phyloP scores from a whole-genome alignment of 1,284 basidiomycete genomes.

The Rhodotorula sp. region DNA sequence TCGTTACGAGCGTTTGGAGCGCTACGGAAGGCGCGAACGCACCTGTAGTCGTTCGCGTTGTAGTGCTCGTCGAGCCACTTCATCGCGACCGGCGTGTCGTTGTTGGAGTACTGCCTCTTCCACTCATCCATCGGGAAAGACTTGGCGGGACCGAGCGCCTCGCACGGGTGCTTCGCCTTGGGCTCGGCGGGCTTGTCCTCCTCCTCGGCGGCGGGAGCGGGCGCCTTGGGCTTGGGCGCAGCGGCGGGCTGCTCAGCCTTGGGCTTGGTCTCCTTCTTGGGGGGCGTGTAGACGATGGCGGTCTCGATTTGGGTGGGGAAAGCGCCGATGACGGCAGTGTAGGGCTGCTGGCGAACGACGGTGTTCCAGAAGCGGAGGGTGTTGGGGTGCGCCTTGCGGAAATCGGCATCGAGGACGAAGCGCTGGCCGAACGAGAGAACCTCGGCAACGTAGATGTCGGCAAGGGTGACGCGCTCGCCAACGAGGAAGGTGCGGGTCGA shows the following conservation, averaged over 20 bases:
- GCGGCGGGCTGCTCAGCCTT: conserved; percentile 37
- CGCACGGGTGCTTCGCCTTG: conserved; percentile 91
- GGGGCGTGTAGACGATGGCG: conserved; percentile 67
- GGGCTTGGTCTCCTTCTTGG: conserved; percentile 65
- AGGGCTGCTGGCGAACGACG: conserved; percentile 70
- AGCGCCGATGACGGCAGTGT: conserved; percentile 56
- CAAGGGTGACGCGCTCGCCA: conserved; percentile 88
- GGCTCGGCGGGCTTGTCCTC: conserved; percentile 67
- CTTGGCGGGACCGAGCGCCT: conserved; percentile 48
- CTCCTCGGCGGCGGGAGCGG: conserved; percentile 66
- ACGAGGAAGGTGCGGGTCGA: conserved; percentile 83
- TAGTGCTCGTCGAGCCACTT: conserved; percentile 60
- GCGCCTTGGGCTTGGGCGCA: conserved; percentile 53
- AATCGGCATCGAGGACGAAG: conserved; percentile 60
- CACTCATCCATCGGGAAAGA: conserved; percentile 16
- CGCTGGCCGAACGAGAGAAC: no score
- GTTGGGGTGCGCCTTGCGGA: conserved; percentile 70
- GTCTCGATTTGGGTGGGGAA: conserved; percentile 65
- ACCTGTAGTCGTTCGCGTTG: conserved; percentile 63
- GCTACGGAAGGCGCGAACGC: neutral
- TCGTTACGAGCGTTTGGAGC: no score
- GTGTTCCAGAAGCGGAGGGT: conserved; percentile 66
- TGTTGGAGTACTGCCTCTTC: conserved; percentile 61
- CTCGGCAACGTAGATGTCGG: conserved; percentile 63
- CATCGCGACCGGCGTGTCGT: conserved; percentile 66